These are phyloP conservation scores for Comarum palustre DNA, from an alignment of 306 rosid species.

Conservation along the genomic window DNA sequence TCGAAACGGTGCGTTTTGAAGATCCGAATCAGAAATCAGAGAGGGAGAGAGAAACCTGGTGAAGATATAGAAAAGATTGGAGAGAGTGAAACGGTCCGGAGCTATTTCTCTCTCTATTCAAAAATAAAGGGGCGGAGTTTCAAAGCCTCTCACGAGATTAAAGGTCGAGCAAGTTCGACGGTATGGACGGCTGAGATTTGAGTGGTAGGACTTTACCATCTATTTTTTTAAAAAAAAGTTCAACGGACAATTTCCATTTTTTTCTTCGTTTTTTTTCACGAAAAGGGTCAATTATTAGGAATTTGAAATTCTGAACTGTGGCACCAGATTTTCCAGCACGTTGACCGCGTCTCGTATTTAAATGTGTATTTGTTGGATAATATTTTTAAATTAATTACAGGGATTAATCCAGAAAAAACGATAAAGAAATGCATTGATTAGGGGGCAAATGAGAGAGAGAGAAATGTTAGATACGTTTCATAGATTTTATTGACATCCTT, in stretches of 20 bases:
- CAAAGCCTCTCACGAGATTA: conserved; percentile 49
- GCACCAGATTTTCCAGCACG: neutral
- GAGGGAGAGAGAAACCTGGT: conserved; percentile 32
- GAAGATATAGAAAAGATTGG: neutral
- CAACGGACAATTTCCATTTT: conserved; percentile 25
- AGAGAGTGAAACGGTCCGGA: conserved; percentile 42
- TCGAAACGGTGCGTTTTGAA: conserved; percentile 30
- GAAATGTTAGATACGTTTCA: neutral
- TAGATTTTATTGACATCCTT: neutral
- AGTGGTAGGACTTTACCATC: conserved; percentile 24
- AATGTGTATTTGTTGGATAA: neutral
- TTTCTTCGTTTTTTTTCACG: neutral
- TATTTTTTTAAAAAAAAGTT: conserved; percentile 15
- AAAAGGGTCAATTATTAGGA: neutral
- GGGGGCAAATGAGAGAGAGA: neutral
- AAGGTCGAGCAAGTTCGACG: conserved; percentile 34
- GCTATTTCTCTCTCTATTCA: conserved; percentile 48
- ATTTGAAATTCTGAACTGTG: conserved; percentile 12
- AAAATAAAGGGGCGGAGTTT: conserved; percentile 71
- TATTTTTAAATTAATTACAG: neutral
- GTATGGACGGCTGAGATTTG: conserved; percentile 22
- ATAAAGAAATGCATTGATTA: neutral
- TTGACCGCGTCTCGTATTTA: neutral
- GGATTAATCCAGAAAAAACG: neutral
- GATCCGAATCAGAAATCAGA: conserved; percentile 34